Evolutionary conservation across 495 filamentous ascomycete genomes (phyloP).

Genomic region (Lentithecium fluviatile): DNA sequence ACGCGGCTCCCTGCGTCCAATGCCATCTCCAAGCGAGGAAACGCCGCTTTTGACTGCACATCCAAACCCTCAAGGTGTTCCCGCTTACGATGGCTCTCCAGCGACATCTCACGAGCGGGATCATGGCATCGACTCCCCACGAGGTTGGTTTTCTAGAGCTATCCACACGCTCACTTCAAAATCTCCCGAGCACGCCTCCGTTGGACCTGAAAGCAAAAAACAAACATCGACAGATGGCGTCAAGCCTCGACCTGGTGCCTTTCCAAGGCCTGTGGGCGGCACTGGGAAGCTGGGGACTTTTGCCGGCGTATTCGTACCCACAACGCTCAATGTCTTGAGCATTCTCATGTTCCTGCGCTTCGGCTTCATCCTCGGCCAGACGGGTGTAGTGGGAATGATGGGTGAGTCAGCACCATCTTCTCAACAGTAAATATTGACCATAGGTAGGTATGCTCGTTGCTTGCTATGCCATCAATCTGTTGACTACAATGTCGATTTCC

Average conservation of each 20-base stretch:
- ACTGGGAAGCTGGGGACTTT: slow-evolving; percentile 67
- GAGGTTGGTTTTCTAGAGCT: slow-evolving; percentile 24
- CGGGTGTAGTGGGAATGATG: slow-evolving; percentile 75
- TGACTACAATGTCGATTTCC: slow-evolving; percentile 82
- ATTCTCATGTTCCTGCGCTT: slow-evolving; percentile 92
- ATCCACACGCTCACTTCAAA: neutral
- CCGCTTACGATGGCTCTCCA: neutral
- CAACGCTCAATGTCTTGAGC: slow-evolving; percentile 82
- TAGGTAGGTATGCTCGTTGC: slow-evolving; percentile 63
- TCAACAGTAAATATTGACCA: slow-evolving; percentile 5
- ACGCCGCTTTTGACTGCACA: slow-evolving; percentile 13
- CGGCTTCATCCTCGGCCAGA: slow-evolving; percentile 75
- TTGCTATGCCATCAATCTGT: slow-evolving; percentile 74
- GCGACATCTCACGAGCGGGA: slow-evolving; percentile 9
- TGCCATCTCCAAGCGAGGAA: slow-evolving; percentile 30
- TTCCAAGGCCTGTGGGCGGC: slow-evolving; percentile 51
- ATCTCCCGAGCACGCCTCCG: neutral
- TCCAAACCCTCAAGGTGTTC: neutral
- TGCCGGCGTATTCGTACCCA: slow-evolving; percentile 82
- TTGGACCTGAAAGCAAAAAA: slow-evolving; percentile 34
- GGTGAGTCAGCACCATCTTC: slow-evolving; percentile 50
- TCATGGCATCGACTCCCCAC: slow-evolving; percentile 15
- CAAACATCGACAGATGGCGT: slow-evolving; percentile 8
- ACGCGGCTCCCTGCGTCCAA: slow-evolving; percentile 36
- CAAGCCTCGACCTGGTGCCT: slow-evolving; percentile 45